Evolutionary conservation across 2,329 filamentous ascomycete species (phyloP).

Genomic region (Cadophora malorum): DNA sequence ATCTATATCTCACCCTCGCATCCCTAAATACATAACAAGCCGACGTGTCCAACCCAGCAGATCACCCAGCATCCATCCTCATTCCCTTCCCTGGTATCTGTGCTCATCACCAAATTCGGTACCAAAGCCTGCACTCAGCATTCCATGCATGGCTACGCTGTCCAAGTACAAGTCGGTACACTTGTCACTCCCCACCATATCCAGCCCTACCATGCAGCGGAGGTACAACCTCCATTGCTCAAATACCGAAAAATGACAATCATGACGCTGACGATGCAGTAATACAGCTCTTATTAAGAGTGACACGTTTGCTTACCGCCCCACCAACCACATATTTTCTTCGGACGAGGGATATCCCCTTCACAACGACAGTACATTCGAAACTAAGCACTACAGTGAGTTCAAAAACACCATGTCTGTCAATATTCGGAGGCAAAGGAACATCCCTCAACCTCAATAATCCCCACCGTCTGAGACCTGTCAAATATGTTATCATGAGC

Average conservation of each 20-base stretch:
- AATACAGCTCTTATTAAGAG: conserved; percentile 10
- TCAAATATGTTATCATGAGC: no score
- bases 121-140: neutral
- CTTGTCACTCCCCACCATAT: neutral
- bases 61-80: neutral
- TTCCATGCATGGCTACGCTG: conserved; percentile 1
- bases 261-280: conserved; percentile 13
- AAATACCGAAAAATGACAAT: neutral
- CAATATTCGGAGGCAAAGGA: no score
- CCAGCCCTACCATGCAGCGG: conserved; percentile 5
- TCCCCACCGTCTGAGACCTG: no score
- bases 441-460: no score
- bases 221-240: neutral
- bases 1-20: neutral
- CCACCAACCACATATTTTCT: neutral
- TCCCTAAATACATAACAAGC: neutral
- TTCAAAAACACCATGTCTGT: no score
- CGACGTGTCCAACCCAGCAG: neutral
- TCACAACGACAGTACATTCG: no score
- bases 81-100: neutral
- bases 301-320: conserved; percentile 10
- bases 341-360: neutral
- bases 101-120: conserved; percentile 2
- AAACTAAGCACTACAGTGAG: no score
- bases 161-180: conserved; percentile 6